phyloP scores from a whole-genome alignment of 805 yeast genomes.

The Lipomyces mesembrius region DNA sequence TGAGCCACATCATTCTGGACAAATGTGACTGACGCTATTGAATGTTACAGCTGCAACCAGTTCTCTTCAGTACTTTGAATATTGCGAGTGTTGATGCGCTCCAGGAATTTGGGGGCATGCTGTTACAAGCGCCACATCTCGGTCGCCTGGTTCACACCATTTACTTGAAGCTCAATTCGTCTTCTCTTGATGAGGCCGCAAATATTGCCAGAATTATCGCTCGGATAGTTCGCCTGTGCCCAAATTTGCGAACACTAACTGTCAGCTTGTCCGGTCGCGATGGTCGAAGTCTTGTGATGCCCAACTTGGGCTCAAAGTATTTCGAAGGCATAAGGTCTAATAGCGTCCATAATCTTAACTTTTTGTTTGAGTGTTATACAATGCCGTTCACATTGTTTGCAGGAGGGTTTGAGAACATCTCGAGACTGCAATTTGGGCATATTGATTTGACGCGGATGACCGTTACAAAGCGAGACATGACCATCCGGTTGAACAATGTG shows the following conservation, averaged over 20 bases:
- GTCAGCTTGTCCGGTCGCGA: conserved; percentile 15
- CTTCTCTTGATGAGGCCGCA: conserved; percentile 5
- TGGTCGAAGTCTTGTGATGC: conserved; percentile 22
- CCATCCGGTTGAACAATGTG: conserved; percentile 17
- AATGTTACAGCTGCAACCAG: conserved; percentile 21
- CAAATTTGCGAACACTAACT: conserved; percentile 21
- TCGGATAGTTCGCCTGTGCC: conserved; percentile 4
- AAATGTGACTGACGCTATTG: neutral
- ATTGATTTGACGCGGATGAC: conserved; percentile 23
- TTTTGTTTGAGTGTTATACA: conserved; percentile 20
- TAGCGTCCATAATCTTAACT: conserved; percentile 19
- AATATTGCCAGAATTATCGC: conserved; percentile 5
- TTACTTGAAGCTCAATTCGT: conserved; percentile 14
- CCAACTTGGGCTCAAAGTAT: conserved; percentile 2
- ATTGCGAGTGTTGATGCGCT: conserved; percentile 11
- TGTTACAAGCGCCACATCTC: conserved; percentile 10
- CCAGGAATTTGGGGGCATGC: conserved; percentile 11
- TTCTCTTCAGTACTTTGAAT: conserved; percentile 11
- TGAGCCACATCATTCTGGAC: neutral
- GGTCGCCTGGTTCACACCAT: conserved; percentile 16
- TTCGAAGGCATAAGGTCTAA: neutral
- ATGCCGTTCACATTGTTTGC: conserved; percentile 27
- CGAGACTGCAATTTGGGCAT: conserved; percentile 17
- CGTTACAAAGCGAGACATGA: conserved; percentile 8
- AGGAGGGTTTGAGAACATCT: conserved; percentile 22